Conservation (phyloP, 23 red algal genomes). For the Gracilariopsis chorda region DNA sequence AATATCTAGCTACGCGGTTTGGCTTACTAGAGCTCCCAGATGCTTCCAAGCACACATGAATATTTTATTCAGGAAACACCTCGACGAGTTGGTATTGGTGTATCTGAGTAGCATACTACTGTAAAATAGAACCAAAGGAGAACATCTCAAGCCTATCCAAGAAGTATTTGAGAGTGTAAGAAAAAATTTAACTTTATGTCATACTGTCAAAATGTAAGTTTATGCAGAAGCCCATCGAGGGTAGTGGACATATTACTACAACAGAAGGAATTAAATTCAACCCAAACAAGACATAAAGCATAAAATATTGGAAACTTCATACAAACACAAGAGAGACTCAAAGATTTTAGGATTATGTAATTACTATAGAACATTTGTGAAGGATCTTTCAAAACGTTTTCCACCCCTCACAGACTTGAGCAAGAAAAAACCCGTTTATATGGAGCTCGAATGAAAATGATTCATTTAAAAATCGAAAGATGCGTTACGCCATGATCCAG, state of each 20-base stretch:
- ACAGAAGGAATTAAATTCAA: background rate
- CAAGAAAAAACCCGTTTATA: background rate
- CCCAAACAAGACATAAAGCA: slow-evolving; percentile 21
- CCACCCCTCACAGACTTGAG: background rate
- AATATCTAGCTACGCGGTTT: slow-evolving; percentile 36
- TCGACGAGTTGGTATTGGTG: slow-evolving; percentile 30
- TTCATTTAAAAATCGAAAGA: background rate
- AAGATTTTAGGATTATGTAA: slow-evolving; percentile 30
- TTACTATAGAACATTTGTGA: slow-evolving; percentile 41
- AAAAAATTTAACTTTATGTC: slow-evolving; percentile 5
- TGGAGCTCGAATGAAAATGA: background rate
- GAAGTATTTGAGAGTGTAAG: slow-evolving; percentile 1
- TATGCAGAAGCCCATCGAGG: background rate
- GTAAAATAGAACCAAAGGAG: slow-evolving; percentile 15
- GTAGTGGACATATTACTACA: slow-evolving; percentile 27
- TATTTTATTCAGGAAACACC: background rate
- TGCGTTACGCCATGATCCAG: background rate
- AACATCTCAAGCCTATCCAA: slow-evolving; percentile 4
- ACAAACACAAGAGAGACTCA: background rate
- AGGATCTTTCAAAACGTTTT: background rate
- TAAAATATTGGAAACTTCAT: background rate
- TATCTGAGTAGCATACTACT: slow-evolving; percentile 32
- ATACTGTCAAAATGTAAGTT: slow-evolving; percentile 17
- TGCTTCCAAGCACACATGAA: slow-evolving; percentile 33
- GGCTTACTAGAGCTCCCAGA: slow-evolving; percentile 23